A percentile compares a stretch with the other conserved stretches of the same genome.
These are phyloP conservation scores for Stygiomarasmius scandens DNA, from an alignment of 1,284 basidiomycete species.

Conservation along the genomic window DNA sequence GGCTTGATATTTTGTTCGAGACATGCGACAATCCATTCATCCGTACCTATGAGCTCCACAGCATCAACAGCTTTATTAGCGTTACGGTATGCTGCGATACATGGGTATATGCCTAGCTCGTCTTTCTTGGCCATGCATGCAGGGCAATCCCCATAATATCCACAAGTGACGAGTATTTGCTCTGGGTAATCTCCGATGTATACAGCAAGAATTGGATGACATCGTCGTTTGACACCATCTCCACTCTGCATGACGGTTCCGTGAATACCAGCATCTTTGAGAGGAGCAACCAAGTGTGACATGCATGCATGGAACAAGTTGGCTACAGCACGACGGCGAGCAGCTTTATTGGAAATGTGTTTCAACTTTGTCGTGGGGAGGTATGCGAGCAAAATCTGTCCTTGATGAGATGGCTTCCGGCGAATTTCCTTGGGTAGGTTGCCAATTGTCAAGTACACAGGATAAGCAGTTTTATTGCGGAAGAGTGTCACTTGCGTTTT, in stretches of 20 bases:
- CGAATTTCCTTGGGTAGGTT: too few relatives aligned
- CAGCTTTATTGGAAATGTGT: constrained; percentile 31
- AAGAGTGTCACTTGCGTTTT: constrained; percentile 35
- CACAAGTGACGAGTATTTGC: too few relatives aligned
- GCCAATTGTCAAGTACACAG: constrained; percentile 45
- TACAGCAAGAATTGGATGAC: too few relatives aligned
- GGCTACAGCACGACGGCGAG: constrained; percentile 27
- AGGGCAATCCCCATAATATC: too few relatives aligned
- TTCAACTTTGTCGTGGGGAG: constrained; percentile 36
- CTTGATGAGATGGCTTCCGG: constrained; percentile 35
- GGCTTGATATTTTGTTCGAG: too few relatives aligned
- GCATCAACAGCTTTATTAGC: too few relatives aligned
- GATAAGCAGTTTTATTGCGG: constrained; percentile 41
- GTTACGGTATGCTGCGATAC: too few relatives aligned
- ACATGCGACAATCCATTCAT: too few relatives aligned
- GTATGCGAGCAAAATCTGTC: constrained; percentile 40
- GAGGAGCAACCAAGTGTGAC: constrained; percentile 23
- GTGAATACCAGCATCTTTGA: constrained; percentile 21
- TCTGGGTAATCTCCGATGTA: too few relatives aligned
- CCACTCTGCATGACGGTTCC: constrained; percentile 27
- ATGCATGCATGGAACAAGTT: constrained; percentile 44
- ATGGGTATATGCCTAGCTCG: too few relatives aligned
- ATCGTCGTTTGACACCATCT: constrained; percentile 16
- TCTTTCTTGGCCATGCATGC: too few relatives aligned
- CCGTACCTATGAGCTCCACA: too few relatives aligned